Percentiles rank a stretch among this genome's conserved stretches.
These are phyloP conservation scores for Colletotrichum tanaceti DNA, from an alignment of 2,329 filamentous ascomycete species.

Conservation along the genomic window DNA sequence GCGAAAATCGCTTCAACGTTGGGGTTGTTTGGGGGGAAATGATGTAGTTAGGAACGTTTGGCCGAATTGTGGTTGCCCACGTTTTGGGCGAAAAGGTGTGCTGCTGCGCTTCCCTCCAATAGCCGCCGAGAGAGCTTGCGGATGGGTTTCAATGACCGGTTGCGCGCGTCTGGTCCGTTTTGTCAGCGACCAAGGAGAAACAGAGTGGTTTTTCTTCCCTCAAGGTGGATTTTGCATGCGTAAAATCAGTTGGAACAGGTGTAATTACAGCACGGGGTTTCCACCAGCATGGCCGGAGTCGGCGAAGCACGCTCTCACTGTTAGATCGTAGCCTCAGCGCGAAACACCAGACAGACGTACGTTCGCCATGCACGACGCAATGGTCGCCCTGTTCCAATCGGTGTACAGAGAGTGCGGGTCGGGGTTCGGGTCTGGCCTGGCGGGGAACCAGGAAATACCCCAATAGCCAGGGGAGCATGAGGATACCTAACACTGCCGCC, in stretches of 20 bases:
- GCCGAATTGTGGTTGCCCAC: conserved; percentile 10
- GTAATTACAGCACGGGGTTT: conserved; percentile 30
- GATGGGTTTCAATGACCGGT: conserved; percentile 16
- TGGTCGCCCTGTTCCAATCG: conserved; percentile 31
- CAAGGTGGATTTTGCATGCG: conserved; percentile 15
- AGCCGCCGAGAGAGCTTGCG: conserved; percentile 24
- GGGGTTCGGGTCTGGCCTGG: conserved; percentile 29
- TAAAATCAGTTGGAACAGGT: conserved; percentile 22
- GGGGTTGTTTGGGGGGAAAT: not conserved
- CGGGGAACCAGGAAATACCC: conserved; percentile 8
- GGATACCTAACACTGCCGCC: conserved; percentile 3
- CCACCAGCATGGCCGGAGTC: conserved; percentile 35
- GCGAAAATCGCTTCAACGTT: conserved; percentile 5
- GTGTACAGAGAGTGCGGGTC: conserved; percentile 25
- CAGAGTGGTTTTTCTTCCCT: not conserved
- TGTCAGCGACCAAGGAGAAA: not conserved
- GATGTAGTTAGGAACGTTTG: conserved; percentile 13
- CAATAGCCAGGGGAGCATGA: not conserved
- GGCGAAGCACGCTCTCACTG: conserved; percentile 29
- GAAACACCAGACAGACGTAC: conserved; percentile 39
- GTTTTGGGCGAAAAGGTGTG: conserved; percentile 8
- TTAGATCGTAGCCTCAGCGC: conserved; percentile 39
- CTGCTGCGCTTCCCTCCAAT: conserved; percentile 17
- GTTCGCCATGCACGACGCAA: conserved; percentile 37
- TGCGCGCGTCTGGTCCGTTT: conserved; percentile 4